Percentiles rank a stretch among this genome's conserved stretches.
phyloP scores from a whole-genome alignment of 2,329 filamentous ascomycete genomes.

The Aspergillus texensis region DNA sequence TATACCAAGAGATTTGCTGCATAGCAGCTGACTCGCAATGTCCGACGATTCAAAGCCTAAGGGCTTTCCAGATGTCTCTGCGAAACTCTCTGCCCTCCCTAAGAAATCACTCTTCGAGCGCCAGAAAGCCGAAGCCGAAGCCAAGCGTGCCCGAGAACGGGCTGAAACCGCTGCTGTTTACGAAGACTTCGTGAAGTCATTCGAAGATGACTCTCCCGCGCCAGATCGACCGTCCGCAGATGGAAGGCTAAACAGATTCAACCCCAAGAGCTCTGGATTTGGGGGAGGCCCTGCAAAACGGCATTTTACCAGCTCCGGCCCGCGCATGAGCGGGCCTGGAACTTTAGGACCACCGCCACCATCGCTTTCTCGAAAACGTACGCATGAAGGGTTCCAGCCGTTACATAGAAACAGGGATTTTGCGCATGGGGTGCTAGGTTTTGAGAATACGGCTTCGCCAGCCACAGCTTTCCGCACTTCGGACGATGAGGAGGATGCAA shows the following conservation, averaged over 20 bases:
- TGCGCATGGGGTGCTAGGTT: constrained; percentile 43
- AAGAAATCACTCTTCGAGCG: constrained; percentile 88
- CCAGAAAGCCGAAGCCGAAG: constrained; percentile 85
- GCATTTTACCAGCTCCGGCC: constrained; percentile 59
- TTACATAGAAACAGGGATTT: constrained; percentile 43
- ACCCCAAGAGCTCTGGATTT: constrained; percentile 37
- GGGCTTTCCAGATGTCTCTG: constrained; percentile 69
- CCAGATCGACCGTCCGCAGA: constrained; percentile 23
- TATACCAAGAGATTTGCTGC: constrained; percentile 22
- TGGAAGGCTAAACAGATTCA: constrained; percentile 29
- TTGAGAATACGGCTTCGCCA: constrained; percentile 36
- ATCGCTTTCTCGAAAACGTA: constrained; percentile 47
- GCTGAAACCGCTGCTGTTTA: constrained; percentile 86
- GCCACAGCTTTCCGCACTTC: constrained; percentile 44
- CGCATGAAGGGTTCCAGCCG: constrained; percentile 44
- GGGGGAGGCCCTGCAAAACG: constrained; percentile 55
- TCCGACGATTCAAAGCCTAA: constrained; percentile 42
- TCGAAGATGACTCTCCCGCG: constrained; percentile 47
- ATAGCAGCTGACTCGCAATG: constrained; percentile 34
- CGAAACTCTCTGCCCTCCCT: constrained; percentile 76
- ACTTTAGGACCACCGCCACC: constrained; percentile 49
- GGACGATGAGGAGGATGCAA: constrained; percentile 49
- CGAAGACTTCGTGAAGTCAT: constrained; percentile 81
- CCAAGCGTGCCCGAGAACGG: constrained; percentile 80
- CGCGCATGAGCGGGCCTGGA: constrained; percentile 54